Percentiles rank a stretch among this genome's conserved stretches.
phyloP scores from a whole-genome alignment of 2,329 filamentous ascomycete genomes.

The Ceratocystiopsis sp. region DNA sequence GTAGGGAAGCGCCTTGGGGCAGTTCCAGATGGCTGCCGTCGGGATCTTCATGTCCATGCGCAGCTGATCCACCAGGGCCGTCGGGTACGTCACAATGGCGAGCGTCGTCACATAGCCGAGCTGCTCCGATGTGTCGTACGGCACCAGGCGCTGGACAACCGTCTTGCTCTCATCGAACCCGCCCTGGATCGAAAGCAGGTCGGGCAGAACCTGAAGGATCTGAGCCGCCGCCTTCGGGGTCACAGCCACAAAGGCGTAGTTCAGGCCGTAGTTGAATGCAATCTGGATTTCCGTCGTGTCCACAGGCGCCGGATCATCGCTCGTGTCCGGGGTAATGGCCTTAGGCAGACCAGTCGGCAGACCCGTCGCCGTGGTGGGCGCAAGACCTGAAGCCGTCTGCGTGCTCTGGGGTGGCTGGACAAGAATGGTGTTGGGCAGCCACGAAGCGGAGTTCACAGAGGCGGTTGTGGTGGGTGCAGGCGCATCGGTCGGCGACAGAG shows the following conservation, averaged over 20 bases:
- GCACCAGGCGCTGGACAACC: conserved; percentile 56
- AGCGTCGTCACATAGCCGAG: conserved; percentile 71
- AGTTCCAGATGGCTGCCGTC: conserved; percentile 58
- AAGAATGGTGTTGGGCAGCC: conserved; percentile 45
- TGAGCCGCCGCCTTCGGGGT: conserved; percentile 61
- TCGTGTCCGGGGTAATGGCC: conserved; percentile 54
- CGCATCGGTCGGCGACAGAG: background rate
- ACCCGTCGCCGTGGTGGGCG: conserved; percentile 29
- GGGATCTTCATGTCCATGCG: conserved; percentile 53
- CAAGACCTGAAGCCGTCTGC: conserved; percentile 18
- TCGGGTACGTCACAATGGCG: conserved; percentile 52
- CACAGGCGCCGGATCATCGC: conserved; percentile 32
- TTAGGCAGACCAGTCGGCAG: conserved; percentile 54
- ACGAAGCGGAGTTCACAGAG: conserved; percentile 12
- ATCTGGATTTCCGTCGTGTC: conserved; percentile 64
- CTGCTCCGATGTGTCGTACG: conserved; percentile 52
- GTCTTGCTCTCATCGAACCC: conserved; percentile 35
- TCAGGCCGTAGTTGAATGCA: conserved; percentile 64
- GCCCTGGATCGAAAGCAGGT: conserved; percentile 47
- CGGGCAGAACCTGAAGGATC: conserved; percentile 65
- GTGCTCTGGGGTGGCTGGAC: conserved; percentile 30
- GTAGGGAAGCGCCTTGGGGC: conserved; percentile 45
- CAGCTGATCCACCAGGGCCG: conserved; percentile 49
- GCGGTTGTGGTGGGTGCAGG: background rate
- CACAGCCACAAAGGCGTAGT: conserved; percentile 67